phyloP scores from a whole-genome alignment of 2,329 filamentous ascomycete genomes.

The Cordyceps cicadae region DNA sequence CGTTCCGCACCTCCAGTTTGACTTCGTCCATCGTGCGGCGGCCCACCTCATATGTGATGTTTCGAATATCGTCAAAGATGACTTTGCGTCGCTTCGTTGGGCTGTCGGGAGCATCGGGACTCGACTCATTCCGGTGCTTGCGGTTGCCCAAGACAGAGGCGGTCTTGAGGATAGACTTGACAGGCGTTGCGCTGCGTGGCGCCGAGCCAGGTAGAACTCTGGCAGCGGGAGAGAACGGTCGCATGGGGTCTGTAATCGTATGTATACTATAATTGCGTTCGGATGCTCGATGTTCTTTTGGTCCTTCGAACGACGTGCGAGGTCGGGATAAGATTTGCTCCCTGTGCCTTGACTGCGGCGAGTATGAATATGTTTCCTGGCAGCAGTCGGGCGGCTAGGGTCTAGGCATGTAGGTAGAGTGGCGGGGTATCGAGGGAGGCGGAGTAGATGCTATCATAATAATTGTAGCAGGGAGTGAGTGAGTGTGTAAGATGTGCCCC shows the following conservation, averaged over 20 bases:
- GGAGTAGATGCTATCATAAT: constrained; percentile 7
- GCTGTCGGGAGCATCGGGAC: constrained; percentile 31
- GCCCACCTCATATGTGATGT: constrained; percentile 47
- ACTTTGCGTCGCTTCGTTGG: constrained; percentile 49
- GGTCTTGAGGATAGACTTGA: constrained; percentile 47
- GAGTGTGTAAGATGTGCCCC: neutral
- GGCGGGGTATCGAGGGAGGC: constrained; percentile 3
- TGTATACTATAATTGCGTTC: neutral
- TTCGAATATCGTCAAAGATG: constrained; percentile 50
- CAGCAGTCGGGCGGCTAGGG: constrained; percentile 9
- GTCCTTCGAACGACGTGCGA: neutral
- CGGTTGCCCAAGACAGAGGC: constrained; percentile 36
- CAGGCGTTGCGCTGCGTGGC: constrained; percentile 30
- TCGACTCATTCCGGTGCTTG: constrained; percentile 35
- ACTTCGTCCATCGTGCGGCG: constrained; percentile 45
- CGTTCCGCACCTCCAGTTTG: constrained; percentile 45
- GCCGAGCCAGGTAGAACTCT: constrained; percentile 26
- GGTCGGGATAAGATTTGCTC: neutral
- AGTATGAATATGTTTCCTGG: constrained; percentile 6
- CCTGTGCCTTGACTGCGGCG: neutral
- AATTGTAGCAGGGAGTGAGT: neutral
- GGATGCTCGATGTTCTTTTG: neutral
- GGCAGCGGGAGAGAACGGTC: constrained; percentile 28
- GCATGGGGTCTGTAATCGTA: constrained; percentile 18
- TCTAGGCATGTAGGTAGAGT: constrained; percentile 9